phyloP scores from a whole-genome alignment of 164 flowering plant species.

The Kalanchoe fedtschenkoi region DNA sequence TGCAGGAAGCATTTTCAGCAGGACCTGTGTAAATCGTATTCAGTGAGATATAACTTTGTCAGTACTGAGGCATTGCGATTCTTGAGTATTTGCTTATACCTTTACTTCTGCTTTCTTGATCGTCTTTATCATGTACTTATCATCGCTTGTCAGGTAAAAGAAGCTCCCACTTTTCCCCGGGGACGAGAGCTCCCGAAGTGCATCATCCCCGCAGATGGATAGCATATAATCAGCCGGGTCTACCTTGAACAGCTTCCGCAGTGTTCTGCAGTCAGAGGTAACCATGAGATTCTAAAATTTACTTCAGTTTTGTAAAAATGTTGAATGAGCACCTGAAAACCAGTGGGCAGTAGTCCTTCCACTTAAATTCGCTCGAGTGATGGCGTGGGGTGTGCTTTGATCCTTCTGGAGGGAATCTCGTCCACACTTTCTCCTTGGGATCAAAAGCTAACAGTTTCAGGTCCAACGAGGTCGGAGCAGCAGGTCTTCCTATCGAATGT shows the following conservation, averaged over 20 bases:
- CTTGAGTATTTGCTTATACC: slow-evolving; percentile 16
- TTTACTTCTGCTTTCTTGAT: slow-evolving; percentile 80
- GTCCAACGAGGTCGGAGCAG: slow-evolving; percentile 54
- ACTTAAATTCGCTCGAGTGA: slow-evolving; percentile 61
- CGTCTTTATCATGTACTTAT: slow-evolving; percentile 79
- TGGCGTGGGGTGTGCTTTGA: slow-evolving; percentile 80
- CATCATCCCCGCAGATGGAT: slow-evolving; percentile 87
- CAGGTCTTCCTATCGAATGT: slow-evolving; percentile 77
- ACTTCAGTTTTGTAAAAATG: neutral
- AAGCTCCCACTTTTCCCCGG: slow-evolving; percentile 97
- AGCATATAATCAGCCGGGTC: slow-evolving; percentile 96
- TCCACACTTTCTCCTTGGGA: slow-evolving; percentile 78
- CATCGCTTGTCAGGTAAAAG: slow-evolving; percentile 79
- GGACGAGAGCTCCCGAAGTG: slow-evolving; percentile 87
- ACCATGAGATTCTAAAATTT: neutral
- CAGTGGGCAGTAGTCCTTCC: slow-evolving; percentile 88
- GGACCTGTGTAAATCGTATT: slow-evolving; percentile 45
- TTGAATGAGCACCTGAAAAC: slow-evolving; percentile 52
- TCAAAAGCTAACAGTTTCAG: slow-evolving; percentile 69
- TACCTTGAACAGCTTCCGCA: slow-evolving; percentile 78
- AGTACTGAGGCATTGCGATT: too few species aligned
- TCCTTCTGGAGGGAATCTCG: slow-evolving; percentile 73
- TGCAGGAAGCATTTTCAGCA: slow-evolving; percentile 81
- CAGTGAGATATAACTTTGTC: neutral
- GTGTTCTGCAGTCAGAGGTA: slow-evolving; percentile 43